Evolutionary conservation across 2,329 filamentous ascomycete genomes (phyloP), one percentile per base, ranked within the genome.

Genomic region (Aureobasidium uvarum): DNA sequence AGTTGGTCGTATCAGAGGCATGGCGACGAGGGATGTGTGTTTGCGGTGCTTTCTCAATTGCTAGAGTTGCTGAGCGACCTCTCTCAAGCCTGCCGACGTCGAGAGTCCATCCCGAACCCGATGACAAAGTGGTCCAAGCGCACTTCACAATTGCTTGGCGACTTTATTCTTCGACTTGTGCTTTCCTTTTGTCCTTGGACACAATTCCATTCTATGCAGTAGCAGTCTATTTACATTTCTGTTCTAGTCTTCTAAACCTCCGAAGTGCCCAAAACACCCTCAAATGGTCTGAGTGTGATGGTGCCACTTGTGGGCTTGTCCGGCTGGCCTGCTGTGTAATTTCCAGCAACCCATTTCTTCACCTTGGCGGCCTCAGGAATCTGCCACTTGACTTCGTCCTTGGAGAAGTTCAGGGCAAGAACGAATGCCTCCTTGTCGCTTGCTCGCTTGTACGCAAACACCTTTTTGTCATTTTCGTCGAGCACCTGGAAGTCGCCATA

Each of bases 401-500:
- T 70, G 10, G 72, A 73, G 66, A 77, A 76, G 67, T 77, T 77
- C 55, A 77, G 66, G 20, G 74, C 74, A 10, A 71, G 69, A 55
- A 75, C 68, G 65, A 75, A 77, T 16, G 71, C 72, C 64, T 73
- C 70, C 14, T 70, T 62, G 36, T 69, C 66, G 33, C 71, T 70
- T 16, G 67, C 67, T 13, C 73, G 67, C 64, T 70, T 72, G 66
- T 76, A 81, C 13, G 76, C 71, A 66, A 91, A 92, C 71, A 91
- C 79, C 66, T 77, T 70, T 71, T 85, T 84, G 75, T 77, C 69
- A n/a, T 80, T 78, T 20, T 78, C 72, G 56, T 84, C 83, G 41
- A 84, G 75, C 10, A 82, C 73, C 52, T 83, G 75, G 72, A 85
- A 89, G 23, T 80, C 76, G 6, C 87, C 87, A 69, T 88, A 84